Base-by-base conservation (phyloP, 2,329 filamentous ascomycete species). In the Paraphoma sp. region DNA sequence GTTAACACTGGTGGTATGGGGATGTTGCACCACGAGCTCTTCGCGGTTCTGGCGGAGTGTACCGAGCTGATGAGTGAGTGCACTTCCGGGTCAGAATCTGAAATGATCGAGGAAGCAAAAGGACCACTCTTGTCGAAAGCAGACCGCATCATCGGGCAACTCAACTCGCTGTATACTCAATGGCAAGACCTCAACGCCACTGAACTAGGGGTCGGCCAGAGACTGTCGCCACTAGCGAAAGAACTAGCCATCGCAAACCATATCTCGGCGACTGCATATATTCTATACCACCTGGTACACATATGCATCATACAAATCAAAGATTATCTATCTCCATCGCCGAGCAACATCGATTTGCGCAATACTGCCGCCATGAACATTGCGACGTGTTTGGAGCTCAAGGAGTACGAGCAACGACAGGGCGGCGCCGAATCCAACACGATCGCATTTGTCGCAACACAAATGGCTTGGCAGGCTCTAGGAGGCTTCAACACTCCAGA, bases 391-490 rank as follows among this genome's bases (percentile, higher is more conserved):
- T 48, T 73, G 9, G 64, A 72, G 44, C 45, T 67, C 6, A 68
- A 69, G 44, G 53, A 57, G 41, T 59, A 59, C 17, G 57, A 66
- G 41, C 64, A 60, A 41, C 53, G 53, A 9, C 48, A 56, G 33
- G 64, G 65, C 10, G 52, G 49, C 14, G 51, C 56, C 3, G 57
- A 67, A 36, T 66, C 67, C 6, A 71, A 68, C 41, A 70, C 68
- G 1, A 68, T 72, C 40, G 56, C 57, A 1, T 67, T 66, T 43
- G 59, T 70, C 2, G 67, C 69, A 4, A 70, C 61, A 1, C 69
- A 67, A 46, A 53, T 70, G 1, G 69, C 68, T 4, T 71, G 69
- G 69, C 60, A 68, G 41, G 59, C 62, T 4, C 45, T 73, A 6
- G 70, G 69, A 17, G 60, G 65, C 0, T 67, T 68, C 28, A 51